These are phyloP conservation scores for Talaromyces rugulosus DNA, from an alignment of 2,329 filamentous ascomycete genomes.

Conservation along the genomic window DNA sequence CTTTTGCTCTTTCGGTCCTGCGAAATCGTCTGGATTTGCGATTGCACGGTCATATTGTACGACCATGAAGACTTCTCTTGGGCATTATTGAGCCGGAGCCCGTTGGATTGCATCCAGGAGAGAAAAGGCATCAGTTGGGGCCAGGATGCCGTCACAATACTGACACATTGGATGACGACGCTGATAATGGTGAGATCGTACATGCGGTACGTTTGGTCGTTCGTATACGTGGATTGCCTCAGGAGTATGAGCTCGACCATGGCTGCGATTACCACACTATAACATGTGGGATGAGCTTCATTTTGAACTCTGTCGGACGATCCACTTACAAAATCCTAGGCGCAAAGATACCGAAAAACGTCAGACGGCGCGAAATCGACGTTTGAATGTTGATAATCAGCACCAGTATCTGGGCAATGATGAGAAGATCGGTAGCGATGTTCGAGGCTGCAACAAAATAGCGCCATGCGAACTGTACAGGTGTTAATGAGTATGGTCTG, in stretches of 20 bases:
- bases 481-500: conserved; percentile 4
- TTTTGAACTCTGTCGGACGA: neutral
- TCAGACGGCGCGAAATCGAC: conserved; percentile 14
- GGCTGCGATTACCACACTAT: conserved; percentile 15
- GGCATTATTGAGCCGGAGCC: conserved; percentile 14
- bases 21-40: conserved; percentile 4
- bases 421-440: conserved; percentile 20
- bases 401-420: conserved; percentile 19
- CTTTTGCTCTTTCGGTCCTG: conserved; percentile 7
- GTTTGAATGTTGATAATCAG: conserved; percentile 20
- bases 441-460: conserved; percentile 18
- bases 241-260: conserved; percentile 16
- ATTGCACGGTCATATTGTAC: conserved; percentile 10
- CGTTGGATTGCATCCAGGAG: conserved; percentile 18
- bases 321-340: conserved; percentile 18
- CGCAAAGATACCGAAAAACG: conserved; percentile 20
- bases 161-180: conserved; percentile 18
- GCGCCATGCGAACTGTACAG: conserved; percentile 15
- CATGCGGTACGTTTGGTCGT: conserved; percentile 17
- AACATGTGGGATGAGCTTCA: neutral
- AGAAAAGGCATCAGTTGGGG: conserved; percentile 20
- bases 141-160: conserved; percentile 23
- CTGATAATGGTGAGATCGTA: conserved; percentile 18
- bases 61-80: conserved; percentile 9
- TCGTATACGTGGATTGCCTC: conserved; percentile 7